Percentiles rank a stretch among this genome's conserved stretches.
Evolutionary conservation across 495 filamentous ascomycete species (phyloP).

Genomic region (Penicillium canariense): DNA sequence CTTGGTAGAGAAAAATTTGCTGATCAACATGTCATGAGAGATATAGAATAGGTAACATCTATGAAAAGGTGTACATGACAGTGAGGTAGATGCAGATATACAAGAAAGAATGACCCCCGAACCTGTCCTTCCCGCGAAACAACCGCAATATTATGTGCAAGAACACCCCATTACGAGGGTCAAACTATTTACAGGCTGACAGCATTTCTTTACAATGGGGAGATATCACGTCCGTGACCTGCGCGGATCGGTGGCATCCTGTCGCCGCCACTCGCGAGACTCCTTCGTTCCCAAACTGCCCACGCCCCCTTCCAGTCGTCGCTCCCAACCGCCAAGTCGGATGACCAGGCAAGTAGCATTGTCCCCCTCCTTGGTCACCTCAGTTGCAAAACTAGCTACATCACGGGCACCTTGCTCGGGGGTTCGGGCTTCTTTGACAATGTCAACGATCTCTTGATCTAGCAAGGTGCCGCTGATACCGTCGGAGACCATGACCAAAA

Average conservation of each 20-base stretch:
- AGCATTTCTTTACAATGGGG: conserved; percentile 6
- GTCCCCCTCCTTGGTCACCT: conserved; percentile 77
- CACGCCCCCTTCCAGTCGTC: conserved; percentile 80
- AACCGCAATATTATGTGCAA: conserved; percentile 15
- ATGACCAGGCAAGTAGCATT: conserved; percentile 96
- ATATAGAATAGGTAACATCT: background rate
- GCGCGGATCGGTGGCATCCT: conserved; percentile 82
- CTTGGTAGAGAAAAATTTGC: background rate
- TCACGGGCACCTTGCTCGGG: conserved; percentile 79
- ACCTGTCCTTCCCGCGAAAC: background rate
- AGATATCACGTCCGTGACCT: conserved; percentile 55
- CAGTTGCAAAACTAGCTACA: conserved; percentile 82
- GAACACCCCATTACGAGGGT: background rate
- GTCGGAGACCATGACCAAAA: conserved; percentile 84
- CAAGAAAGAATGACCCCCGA: background rate
- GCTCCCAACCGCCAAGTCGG: conserved; percentile 91
- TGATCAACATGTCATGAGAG: background rate
- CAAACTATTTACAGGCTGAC: conserved; percentile 17
- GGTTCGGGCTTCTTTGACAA: conserved; percentile 88
- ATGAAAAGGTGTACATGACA: background rate
- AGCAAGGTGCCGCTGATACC: conserved; percentile 77
- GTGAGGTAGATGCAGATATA: background rate
- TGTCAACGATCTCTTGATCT: conserved; percentile 94
- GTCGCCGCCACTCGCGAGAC: conserved; percentile 76
- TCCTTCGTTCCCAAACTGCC: conserved; percentile 90